phyloP scores from a whole-genome alignment of 441 rosid genomes.

The Mallotus repandus region DNA sequence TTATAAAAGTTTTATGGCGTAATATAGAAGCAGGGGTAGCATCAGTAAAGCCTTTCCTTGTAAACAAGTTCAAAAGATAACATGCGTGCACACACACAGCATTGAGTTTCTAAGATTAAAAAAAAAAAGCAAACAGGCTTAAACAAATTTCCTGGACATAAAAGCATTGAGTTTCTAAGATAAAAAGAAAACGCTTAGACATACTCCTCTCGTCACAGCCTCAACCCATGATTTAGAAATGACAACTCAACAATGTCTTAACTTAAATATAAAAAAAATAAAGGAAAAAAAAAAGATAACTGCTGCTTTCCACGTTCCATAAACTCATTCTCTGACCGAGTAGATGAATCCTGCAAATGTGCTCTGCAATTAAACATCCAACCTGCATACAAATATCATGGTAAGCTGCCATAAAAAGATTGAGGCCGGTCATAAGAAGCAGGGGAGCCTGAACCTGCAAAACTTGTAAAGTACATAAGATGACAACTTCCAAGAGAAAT shows the following conservation, averaged over 20 bases:
- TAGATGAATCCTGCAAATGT: conserved; percentile 28
- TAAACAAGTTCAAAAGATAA: too few relatives aligned
- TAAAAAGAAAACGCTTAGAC: neutral
- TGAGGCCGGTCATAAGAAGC: conserved; percentile 40
- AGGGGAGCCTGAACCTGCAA: conserved; percentile 49
- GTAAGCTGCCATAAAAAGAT: conserved; percentile 37
- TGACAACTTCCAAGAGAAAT: conserved; percentile 8
- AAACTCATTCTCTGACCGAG: neutral
- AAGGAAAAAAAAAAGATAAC: neutral
- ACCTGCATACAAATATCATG: conserved; percentile 45
- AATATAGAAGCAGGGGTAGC: too few relatives aligned
- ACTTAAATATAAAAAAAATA: neutral
- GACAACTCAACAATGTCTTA: neutral
- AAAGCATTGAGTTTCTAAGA: neutral
- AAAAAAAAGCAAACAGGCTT: too few relatives aligned
- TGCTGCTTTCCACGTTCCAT: neutral
- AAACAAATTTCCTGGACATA: neutral
- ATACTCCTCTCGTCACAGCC: neutral
- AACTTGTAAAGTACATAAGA: conserved; percentile 34
- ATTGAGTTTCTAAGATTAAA: too few relatives aligned
- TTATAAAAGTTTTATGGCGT: too few relatives aligned
- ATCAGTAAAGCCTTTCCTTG: too few relatives aligned
- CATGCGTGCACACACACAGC: too few relatives aligned
- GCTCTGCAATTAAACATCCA: conserved; percentile 34
- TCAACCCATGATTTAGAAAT: neutral